Conservation (phyloP, 441 rosid genomes). For the Cnidoscolus chayamansa region DNA sequence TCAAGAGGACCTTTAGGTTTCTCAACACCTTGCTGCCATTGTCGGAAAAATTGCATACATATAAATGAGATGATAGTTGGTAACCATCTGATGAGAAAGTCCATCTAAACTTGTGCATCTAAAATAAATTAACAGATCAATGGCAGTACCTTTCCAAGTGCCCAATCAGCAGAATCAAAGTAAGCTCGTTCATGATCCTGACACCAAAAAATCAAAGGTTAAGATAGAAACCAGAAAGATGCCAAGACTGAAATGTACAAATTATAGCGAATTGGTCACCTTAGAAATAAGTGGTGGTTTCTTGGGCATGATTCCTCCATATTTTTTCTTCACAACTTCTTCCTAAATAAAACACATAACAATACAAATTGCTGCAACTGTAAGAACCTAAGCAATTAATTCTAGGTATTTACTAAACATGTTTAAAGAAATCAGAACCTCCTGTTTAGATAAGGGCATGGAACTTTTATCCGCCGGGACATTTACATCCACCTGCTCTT, state of each 20-base stretch:
- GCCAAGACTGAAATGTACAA: neutral
- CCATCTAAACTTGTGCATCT: constrained; percentile 5
- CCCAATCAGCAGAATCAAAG: constrained; percentile 99
- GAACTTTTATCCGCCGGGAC: constrained; percentile 27
- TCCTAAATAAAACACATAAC: constrained; percentile 41
- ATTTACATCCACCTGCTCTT: constrained; percentile 44
- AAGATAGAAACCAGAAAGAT: constrained; percentile 13
- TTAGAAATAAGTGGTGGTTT: constrained; percentile 97
- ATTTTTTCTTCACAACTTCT: constrained; percentile 70
- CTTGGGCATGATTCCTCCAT: constrained; percentile 94
- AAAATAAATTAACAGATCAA: constrained; percentile 9
- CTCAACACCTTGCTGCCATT: constrained; percentile 89
- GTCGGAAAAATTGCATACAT: constrained; percentile 12
- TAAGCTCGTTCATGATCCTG: constrained; percentile 98
- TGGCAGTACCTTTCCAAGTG: constrained; percentile 93
- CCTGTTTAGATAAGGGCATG: constrained; percentile 57
- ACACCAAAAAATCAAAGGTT: constrained; percentile 25
- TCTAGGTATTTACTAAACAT: neutral
- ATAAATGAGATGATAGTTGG: constrained; percentile 14
- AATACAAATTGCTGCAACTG: neutral
- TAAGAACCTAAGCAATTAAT: neutral
- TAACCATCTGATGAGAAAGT: constrained; percentile 3
- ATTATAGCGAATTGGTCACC: constrained; percentile 37
- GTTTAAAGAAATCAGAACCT: constrained; percentile 42
- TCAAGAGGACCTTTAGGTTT: constrained; percentile 99